These are phyloP conservation scores for Nannizzia gypsea DNA, from an alignment of 2,329 filamentous ascomycete genomes.

Conservation along the genomic window DNA sequence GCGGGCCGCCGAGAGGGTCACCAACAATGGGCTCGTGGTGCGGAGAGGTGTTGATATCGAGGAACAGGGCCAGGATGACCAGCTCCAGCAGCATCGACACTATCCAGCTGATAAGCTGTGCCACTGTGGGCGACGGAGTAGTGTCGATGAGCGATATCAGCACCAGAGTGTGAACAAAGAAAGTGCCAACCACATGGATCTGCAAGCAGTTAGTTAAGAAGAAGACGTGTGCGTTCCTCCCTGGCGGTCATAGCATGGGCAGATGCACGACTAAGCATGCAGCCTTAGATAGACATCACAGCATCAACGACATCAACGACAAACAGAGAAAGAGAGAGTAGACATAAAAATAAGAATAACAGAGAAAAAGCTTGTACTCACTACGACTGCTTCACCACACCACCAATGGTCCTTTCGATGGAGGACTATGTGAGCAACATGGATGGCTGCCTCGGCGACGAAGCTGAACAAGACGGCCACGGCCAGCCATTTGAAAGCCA, in stretches of 20 bases:
- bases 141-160: constrained; percentile 79
- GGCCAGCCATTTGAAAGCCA: constrained; percentile 64
- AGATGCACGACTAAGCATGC: constrained; percentile 5
- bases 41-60: constrained; percentile 54
- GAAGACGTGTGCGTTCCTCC: not conserved
- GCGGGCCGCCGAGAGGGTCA: constrained; percentile 33
- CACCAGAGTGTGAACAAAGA: constrained; percentile 78
- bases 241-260: not conserved
- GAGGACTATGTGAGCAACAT: constrained; percentile 62
- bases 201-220: constrained; percentile 26
- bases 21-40: constrained; percentile 53
- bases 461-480: constrained; percentile 62
- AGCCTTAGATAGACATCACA: not conserved
- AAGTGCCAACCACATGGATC: constrained; percentile 75
- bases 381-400: constrained; percentile 67
- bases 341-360: too few relatives aligned
- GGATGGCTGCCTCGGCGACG: constrained; percentile 58
- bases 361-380: constrained; percentile 35
- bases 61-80: constrained; percentile 56
- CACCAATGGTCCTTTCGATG: constrained; percentile 59
- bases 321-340: not conserved
- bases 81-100: constrained; percentile 62
- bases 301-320: too few relatives aligned
- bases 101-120: constrained; percentile 70
- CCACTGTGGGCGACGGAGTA: constrained; percentile 63